Evolutionary conservation across 2,329 filamentous ascomycete species (phyloP).

Genomic region (Aspergillus fischeri): DNA sequence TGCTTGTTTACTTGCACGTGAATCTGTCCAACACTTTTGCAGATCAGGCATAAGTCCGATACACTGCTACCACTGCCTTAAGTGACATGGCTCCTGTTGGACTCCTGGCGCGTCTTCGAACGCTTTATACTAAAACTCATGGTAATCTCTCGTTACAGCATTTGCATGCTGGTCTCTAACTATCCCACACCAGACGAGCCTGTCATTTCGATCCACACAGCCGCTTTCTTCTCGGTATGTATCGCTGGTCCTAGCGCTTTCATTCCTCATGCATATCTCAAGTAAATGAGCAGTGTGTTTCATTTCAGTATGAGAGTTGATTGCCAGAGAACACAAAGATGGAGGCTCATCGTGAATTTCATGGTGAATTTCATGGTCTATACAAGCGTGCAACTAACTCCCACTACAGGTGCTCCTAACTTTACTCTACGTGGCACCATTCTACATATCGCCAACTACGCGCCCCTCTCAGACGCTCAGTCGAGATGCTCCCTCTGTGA

Average conservation of each 20-base stretch:
- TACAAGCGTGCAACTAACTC: neutral
- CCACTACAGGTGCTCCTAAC: constrained; percentile 67
- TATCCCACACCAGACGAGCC: constrained; percentile 28
- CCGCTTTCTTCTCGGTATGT: constrained; percentile 39
- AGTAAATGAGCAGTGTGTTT: neutral
- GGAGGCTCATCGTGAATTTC: neutral
- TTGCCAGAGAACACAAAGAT: neutral
- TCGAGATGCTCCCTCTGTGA: constrained; percentile 84
- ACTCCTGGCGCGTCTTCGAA: constrained; percentile 29
- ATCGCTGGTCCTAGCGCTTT: constrained; percentile 6
- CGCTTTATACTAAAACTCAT: constrained; percentile 29
- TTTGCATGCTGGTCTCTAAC: constrained; percentile 6
- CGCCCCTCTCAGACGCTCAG: constrained; percentile 74
- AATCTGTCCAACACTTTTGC: neutral
- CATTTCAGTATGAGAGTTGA: neutral
- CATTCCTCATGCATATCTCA: neutral
- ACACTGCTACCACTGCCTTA: neutral
- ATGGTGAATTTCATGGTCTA: neutral
- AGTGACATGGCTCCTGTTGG: constrained; percentile 30
- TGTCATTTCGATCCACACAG: constrained; percentile 32
- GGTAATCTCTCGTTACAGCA: constrained; percentile 18
- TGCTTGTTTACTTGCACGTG: neutral
- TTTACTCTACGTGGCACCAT: constrained; percentile 82
- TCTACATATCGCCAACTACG: constrained; percentile 78
- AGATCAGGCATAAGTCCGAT: neutral